phyloP scores from a whole-genome alignment of 2,329 filamentous ascomycete species.

The Harringtonia lauricola region DNA sequence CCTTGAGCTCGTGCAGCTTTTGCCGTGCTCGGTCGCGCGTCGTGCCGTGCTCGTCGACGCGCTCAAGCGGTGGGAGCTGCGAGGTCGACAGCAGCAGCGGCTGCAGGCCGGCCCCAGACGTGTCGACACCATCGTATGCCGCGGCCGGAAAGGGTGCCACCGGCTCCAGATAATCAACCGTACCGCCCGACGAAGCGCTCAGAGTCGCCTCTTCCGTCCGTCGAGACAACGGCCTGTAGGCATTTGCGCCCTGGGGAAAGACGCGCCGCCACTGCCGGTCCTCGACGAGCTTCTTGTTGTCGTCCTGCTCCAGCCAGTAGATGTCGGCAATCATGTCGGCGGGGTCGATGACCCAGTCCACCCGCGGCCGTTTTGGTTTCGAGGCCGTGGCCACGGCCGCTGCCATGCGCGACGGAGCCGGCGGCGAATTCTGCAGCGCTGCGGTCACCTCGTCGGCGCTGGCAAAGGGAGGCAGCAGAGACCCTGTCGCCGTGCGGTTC shows the following conservation, averaged over 20 bases:
- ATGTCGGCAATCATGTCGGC: constrained; percentile 82
- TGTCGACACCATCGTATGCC: no score
- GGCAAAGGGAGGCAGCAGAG: constrained; percentile 33
- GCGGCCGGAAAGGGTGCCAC: background rate
- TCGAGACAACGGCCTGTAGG: constrained; percentile 18
- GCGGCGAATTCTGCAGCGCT: constrained; percentile 28
- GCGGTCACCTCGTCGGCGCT: constrained; percentile 29
- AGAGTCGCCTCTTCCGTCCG: constrained; percentile 13
- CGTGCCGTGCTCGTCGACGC: constrained; percentile 23
- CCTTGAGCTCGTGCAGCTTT: constrained; percentile 45
- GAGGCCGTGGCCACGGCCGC: constrained; percentile 23
- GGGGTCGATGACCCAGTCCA: constrained; percentile 77
- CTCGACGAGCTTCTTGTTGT: constrained; percentile 72
- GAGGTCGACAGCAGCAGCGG: background rate
- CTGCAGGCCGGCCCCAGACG: background rate
- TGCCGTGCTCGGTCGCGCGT: constrained; percentile 48
- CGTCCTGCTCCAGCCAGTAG: constrained; percentile 77
- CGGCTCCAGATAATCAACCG: no score
- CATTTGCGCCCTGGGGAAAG: constrained; percentile 36
- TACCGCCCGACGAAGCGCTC: no score
- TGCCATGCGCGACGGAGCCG: constrained; percentile 26
- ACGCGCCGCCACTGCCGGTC: constrained; percentile 67
- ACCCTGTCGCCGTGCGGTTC: constrained; percentile 7
- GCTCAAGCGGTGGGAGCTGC: no score
- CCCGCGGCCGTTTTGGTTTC: constrained; percentile 60